Evolutionary conservation across 352 stramenopile species (phyloP), one percentile per base, ranked within the genome.

Genomic region (Pythium phragmitis): DNA sequence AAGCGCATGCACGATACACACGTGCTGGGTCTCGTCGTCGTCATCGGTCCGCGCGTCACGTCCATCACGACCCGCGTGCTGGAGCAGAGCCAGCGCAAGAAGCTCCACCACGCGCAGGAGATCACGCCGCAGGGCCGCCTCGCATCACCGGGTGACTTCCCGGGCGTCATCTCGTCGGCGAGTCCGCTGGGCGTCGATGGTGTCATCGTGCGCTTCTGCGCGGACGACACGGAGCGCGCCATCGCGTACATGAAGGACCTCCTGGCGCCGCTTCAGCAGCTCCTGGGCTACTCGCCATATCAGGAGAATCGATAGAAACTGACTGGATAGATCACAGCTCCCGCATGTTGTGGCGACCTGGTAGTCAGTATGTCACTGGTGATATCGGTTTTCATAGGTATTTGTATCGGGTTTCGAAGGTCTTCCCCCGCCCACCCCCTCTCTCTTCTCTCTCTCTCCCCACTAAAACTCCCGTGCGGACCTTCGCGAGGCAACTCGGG

Each of bases 1-100:
- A 68, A 87, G 46, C 86, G 85, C 37, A 95, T 95, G 86, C 70
- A 87, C 9, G 77, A 74, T 14, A 85, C 86, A 56, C 79, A 91
- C 43, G 83, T 95, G 37, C 61, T 95, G 4, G 86, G 86, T 2
- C 55, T 91, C 14, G 70, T 91, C 45, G 80, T 96, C 16, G 51
- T 95, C 17, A 45, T 89, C 4, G 87, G 87, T 9, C 65, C 64
- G 3, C 83, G 77, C 19, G 33, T 95, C 42, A 72, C 87, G 59
- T 6, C 55, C 17, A 84, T 92, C 49, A 80, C 72, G 0, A 69
- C 81, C 30, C 60, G 77, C 17, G 57, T 95, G 17, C 68, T 94
- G 23, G 75, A 84, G 57, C 65, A 85, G 34, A 90, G 83, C 63
- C 75, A 77, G 37, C 87, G 87, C 63, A 93, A 94, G 69, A 75